phyloP scores from a whole-genome alignment of 2,329 filamentous ascomycete species.

The Orbilia quercus region DNA sequence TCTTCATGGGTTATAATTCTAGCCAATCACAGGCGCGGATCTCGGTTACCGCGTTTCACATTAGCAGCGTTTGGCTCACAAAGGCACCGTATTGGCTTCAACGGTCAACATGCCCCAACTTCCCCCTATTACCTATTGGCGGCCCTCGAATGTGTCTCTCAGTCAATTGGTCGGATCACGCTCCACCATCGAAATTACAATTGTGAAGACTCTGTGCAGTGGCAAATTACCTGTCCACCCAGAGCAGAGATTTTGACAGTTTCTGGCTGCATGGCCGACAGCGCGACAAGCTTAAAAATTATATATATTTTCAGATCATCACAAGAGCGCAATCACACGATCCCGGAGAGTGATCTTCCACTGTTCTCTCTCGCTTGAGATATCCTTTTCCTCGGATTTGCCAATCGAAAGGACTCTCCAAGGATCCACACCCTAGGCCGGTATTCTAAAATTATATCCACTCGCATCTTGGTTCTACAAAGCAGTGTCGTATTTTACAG shows the following conservation, averaged over 20 bases:
- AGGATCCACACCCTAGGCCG: slow-evolving; percentile 21
- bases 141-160: not conserved
- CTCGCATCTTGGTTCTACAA: slow-evolving; percentile 5
- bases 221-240: slow-evolving; percentile 40
- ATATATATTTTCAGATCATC: no score
- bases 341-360: slow-evolving; percentile 28
- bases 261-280: slow-evolving; percentile 5
- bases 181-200: slow-evolving; percentile 34
- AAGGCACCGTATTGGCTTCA: slow-evolving; percentile 39
- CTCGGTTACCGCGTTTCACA: slow-evolving; percentile 50
- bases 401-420: slow-evolving; percentile 34
- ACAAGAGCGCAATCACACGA: slow-evolving; percentile 4
- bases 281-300: slow-evolving; percentile 31
- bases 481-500: no score
- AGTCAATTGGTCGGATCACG: slow-evolving; percentile 33
- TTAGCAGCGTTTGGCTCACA: slow-evolving; percentile 28
- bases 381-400: slow-evolving; percentile 21
- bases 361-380: slow-evolving; percentile 25
- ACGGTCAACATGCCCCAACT: slow-evolving; percentile 21
- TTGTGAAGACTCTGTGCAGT: slow-evolving; percentile 33
- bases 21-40: slow-evolving; percentile 36
- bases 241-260: slow-evolving; percentile 42
- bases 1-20: slow-evolving; percentile 18
- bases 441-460: slow-evolving; percentile 51
- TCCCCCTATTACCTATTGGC: slow-evolving; percentile 31